Conservation (phyloP, 768 basidiomycete species). For the Collybiopsis luxurians region DNA sequence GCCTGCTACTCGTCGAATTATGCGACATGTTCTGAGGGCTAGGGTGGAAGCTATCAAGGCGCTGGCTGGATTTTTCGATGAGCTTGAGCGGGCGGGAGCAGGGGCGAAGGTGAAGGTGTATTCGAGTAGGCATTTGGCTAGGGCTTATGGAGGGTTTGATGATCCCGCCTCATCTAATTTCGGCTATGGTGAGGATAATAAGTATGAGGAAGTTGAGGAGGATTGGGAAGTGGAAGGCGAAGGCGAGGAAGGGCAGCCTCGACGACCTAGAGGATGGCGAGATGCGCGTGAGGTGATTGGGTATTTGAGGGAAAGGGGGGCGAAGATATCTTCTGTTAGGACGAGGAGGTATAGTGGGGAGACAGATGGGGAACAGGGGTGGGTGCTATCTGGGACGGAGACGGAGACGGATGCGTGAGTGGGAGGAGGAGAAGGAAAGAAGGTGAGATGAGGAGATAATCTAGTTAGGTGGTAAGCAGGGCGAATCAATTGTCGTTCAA, state of each 20-base stretch:
- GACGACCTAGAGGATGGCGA: slow-evolving; percentile 49
- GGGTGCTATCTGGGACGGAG: slow-evolving; percentile 72
- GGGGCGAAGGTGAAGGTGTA: slow-evolving; percentile 38
- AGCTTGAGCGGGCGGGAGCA: slow-evolving; percentile 43
- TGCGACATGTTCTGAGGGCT: slow-evolving; percentile 85
- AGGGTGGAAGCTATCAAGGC: slow-evolving; percentile 81
- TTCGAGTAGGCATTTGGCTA: slow-evolving; percentile 45
- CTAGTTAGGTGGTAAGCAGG: too few relatives aligned
- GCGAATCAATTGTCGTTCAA: too few relatives aligned
- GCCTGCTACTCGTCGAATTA: slow-evolving; percentile 78
- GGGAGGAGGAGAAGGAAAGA: too few relatives aligned
- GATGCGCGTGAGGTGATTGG: slow-evolving; percentile 66
- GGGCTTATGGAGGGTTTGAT: slow-evolving; percentile 41
- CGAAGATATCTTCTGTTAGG: slow-evolving; percentile 57
- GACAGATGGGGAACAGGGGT: slow-evolving; percentile 47
- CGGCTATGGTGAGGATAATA: not conserved
- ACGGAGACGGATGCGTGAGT: slow-evolving; percentile 22
- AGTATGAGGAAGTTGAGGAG: not conserved
- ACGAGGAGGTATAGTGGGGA: not conserved
- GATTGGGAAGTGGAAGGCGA: not conserved
- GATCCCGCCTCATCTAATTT: not conserved
- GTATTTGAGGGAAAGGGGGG: slow-evolving; percentile 71
- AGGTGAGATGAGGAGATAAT: too few relatives aligned
- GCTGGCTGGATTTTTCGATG: slow-evolving; percentile 68
- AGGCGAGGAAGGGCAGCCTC: too few relatives aligned